phyloP scores from a whole-genome alignment of 2,329 filamentous ascomycete genomes.

The Penicillium expansum region DNA sequence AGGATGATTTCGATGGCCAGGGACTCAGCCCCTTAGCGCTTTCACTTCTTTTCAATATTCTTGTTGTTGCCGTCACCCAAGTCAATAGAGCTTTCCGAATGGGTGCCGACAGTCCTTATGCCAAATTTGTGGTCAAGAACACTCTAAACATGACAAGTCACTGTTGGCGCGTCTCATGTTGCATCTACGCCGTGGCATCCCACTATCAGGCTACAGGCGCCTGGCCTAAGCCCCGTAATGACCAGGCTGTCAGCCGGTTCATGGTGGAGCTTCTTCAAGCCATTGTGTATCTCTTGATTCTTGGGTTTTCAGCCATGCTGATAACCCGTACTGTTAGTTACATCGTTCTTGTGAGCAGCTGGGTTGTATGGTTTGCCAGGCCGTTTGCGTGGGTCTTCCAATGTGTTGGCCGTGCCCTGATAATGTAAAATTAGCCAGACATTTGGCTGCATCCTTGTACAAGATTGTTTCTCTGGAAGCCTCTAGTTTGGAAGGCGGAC shows the following conservation, averaged over 20 bases:
- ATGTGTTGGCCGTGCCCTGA: constrained; percentile 26
- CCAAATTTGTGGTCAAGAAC: constrained; percentile 24
- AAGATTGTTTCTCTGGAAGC: not conserved
- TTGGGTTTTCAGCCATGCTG: constrained; percentile 33
- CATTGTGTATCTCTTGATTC: constrained; percentile 33
- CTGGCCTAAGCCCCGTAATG: constrained; percentile 29
- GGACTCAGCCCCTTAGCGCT: constrained; percentile 23
- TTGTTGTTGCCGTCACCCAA: constrained; percentile 29
- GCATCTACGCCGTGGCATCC: constrained; percentile 26
- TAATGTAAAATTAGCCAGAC: constrained; percentile 16
- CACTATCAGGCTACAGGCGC: constrained; percentile 33
- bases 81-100: constrained; percentile 25
- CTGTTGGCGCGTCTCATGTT: constrained; percentile 30
- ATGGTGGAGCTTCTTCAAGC: constrained; percentile 34
- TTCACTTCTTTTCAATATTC: constrained; percentile 31
- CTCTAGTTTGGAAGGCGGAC: not conserved
- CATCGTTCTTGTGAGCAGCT: constrained; percentile 34
- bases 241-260: constrained; percentile 30
- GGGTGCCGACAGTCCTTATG: constrained; percentile 24
- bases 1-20: constrained; percentile 14
- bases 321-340: constrained; percentile 33
- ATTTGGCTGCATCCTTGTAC: not conserved
- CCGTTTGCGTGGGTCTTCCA: constrained; percentile 36
- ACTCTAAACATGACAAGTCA: constrained; percentile 33
- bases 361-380: constrained; percentile 38